These are phyloP conservation scores for Plenodomus biglobosus DNA, from an alignment of 2,329 filamentous ascomycete genomes.

Conservation along the genomic window DNA sequence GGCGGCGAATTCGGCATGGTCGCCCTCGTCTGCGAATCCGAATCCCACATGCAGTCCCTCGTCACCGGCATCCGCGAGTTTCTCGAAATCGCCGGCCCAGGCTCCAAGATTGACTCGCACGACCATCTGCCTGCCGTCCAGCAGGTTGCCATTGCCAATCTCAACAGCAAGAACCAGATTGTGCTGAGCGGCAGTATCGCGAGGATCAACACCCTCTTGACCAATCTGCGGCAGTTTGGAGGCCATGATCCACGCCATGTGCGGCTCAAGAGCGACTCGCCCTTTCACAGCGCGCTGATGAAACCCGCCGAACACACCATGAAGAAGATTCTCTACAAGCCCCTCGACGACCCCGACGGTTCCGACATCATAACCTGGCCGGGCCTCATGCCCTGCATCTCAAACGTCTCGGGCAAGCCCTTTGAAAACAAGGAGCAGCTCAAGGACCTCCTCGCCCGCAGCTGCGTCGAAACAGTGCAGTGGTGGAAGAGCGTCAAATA, in stretches of 20 bases:
- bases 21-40: slow-evolving; percentile 79
- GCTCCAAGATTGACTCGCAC: slow-evolving; percentile 67
- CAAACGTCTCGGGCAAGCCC: slow-evolving; percentile 80
- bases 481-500: slow-evolving; percentile 96
- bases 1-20: slow-evolving; percentile 93
- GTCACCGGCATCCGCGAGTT: slow-evolving; percentile 78
- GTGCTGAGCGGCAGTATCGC: slow-evolving; percentile 86
- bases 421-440: slow-evolving; percentile 73
- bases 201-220: slow-evolving; percentile 76
- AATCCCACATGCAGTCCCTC: slow-evolving; percentile 69
- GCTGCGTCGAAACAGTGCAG: slow-evolving; percentile 85
- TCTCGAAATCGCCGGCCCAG: slow-evolving; percentile 58
- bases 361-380: slow-evolving; percentile 75
- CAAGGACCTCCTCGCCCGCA: slow-evolving; percentile 74
- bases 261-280: slow-evolving; percentile 79
- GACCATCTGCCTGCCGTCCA: slow-evolving; percentile 73
- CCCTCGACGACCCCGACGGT: slow-evolving; percentile 58
- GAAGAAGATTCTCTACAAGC: slow-evolving; percentile 63
- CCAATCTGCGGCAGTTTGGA: slow-evolving; percentile 83
- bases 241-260: slow-evolving; percentile 91
- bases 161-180: slow-evolving; percentile 96
- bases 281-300: slow-evolving; percentile 93
- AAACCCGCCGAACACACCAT: slow-evolving; percentile 76
- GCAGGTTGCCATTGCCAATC: slow-evolving; percentile 87
- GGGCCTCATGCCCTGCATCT: slow-evolving; percentile 73